Percentiles rank a stretch among this genome's conserved stretches.
Evolutionary conservation across 2,329 filamentous ascomycete species (phyloP).

Genomic region (Nothomitra cinnamomea): DNA sequence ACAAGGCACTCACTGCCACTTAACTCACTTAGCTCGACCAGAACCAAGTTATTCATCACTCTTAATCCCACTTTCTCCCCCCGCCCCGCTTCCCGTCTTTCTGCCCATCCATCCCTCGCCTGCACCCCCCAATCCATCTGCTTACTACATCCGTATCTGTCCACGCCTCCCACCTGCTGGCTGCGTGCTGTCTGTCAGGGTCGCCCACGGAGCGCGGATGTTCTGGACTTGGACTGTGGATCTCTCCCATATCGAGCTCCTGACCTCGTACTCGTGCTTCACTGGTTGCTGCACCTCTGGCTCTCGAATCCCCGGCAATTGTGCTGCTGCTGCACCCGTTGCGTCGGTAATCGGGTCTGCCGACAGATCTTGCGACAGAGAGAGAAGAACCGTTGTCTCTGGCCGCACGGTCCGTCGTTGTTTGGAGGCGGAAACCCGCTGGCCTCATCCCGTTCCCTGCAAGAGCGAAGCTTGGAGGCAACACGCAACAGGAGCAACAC

Average conservation of each 20-base stretch:
- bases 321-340: background rate
- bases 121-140: no score
- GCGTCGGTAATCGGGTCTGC: background rate
- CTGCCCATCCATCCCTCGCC: constrained; percentile 1
- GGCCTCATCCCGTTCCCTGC: background rate
- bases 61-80: constrained; percentile 1
- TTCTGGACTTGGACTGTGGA: background rate
- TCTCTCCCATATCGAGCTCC: no score
- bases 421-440: constrained; percentile 1
- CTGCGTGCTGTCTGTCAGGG: constrained; percentile 2
- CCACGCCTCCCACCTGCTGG: background rate
- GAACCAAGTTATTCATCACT: background rate
- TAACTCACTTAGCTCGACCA: no score
- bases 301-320: background rate
- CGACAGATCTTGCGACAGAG: background rate
- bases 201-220: background rate
- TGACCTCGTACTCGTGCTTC: background rate
- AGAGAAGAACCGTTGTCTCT: constrained; percentile 1
- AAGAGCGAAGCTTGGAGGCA: background rate
- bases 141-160: no score
- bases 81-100: constrained; percentile 2
- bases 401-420: constrained; percentile 1
- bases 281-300: background rate
- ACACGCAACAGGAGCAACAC: no score
- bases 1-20: no score